A percentile compares a stretch with the other conserved stretches of the same genome.
phyloP scores from a whole-genome alignment of 768 basidiomycete species.

The Melanogaster broomeanus region DNA sequence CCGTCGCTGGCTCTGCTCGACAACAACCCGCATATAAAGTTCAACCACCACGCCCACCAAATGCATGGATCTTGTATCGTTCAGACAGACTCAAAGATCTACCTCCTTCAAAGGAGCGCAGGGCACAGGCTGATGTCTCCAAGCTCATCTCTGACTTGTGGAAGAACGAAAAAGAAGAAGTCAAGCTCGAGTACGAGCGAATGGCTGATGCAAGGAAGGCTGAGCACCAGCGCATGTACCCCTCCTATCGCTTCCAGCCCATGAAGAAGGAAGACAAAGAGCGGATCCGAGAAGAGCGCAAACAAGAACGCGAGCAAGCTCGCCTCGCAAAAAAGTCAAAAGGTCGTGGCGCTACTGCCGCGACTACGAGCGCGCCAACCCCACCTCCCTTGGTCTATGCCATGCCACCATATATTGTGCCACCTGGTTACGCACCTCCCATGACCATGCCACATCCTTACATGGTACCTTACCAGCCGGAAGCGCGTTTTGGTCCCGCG shows the following conservation, averaged over 20 bases:
- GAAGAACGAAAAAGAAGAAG: slow-evolving; percentile 51
- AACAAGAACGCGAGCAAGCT: slow-evolving; percentile 40
- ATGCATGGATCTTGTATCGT: slow-evolving; percentile 84
- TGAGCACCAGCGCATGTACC: slow-evolving; percentile 52
- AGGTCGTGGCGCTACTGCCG: slow-evolving; percentile 20
- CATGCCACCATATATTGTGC: not conserved
- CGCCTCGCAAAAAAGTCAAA: slow-evolving; percentile 25
- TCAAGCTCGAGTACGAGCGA: slow-evolving; percentile 53
- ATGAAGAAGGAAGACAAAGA: slow-evolving; percentile 54
- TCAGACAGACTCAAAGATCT: slow-evolving; percentile 54
- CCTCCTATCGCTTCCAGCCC: slow-evolving; percentile 59
- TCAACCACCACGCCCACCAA: slow-evolving; percentile 67
- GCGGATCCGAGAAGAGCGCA: slow-evolving; percentile 41
- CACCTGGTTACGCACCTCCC: slow-evolving; percentile 4
- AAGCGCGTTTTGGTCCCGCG: slow-evolving; percentile 30
- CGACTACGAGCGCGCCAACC: slow-evolving; percentile 5
- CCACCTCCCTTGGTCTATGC: not conserved
- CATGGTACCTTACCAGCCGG: slow-evolving; percentile 26
- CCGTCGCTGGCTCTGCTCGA: not conserved
- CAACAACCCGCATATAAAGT: slow-evolving; percentile 15
- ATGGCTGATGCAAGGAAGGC: slow-evolving; percentile 54
- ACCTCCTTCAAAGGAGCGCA: slow-evolving; percentile 34
- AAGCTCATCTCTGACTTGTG: slow-evolving; percentile 64
- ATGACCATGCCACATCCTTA: slow-evolving; percentile 17
- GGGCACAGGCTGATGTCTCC: slow-evolving; percentile 65